Base-by-base conservation (phyloP, 2,329 filamentous ascomycete genomes). In the Fusarium coicis region DNA sequence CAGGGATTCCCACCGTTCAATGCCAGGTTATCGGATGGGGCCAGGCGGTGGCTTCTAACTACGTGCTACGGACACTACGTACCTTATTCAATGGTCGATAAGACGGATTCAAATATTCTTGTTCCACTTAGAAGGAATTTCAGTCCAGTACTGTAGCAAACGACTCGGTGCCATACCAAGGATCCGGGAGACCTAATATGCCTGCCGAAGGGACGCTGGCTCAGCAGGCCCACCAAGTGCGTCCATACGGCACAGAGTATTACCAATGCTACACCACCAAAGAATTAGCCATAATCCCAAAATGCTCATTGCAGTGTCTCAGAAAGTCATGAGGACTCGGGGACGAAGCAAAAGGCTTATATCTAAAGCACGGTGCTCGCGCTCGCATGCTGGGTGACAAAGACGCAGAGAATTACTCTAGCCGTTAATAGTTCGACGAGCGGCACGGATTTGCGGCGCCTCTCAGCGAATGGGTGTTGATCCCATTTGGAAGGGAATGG, bases 11-110 rank as follows among this genome's bases (percentile, higher is more conserved):
- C 70, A 73, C 70, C 66, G 70, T 73, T 70, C 70, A 63, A 44
- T 70, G 70, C 73, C 74, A 76, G 75, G 74, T 76, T 76, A 73
- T 74, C 69, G 73, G 70, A 77, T 66, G 74, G 73, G 70, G 72
- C 68, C 66, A 69, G 72, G 72, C 69, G 74, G 76, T 77, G 76
- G 76, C 76, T 77, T 77, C 65, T 68, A 62, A 72, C 74, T 63
- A 68, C 32, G 32, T 68, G 23, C 65, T 67, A 50, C 26, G 26
- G 26, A 26, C 7, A 26, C 40, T 57, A 47, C 42, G 55, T 57
- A 63, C 68, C 40, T 56, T 30, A 73, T 75, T 77, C 73, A 76
- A 68, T 77, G 65, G 74, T 68, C 40, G 60, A 77, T 72, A 60
- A 74, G 55, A 34, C 56, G 59, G 67, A 46, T 70, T 63, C 56